A percentile compares a stretch with the other conserved stretches of the same genome.
phyloP scores from a whole-genome alignment of 352 stramenopile genomes.

The Globisporangium splendens region DNA sequence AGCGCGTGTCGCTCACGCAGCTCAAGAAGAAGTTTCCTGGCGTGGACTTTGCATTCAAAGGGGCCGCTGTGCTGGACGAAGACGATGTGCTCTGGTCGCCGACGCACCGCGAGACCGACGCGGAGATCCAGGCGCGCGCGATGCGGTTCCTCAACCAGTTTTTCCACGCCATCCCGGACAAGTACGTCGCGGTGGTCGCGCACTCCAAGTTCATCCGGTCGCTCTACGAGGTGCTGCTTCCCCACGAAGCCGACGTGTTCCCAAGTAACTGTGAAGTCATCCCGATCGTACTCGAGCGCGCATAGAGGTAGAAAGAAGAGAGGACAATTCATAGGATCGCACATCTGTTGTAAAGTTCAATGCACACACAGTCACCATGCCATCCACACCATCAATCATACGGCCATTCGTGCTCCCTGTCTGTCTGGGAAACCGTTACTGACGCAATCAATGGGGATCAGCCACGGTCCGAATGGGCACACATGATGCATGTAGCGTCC shows the following conservation, averaged over 20 bases:
- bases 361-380: no score
- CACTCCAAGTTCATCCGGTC: constrained; percentile 74
- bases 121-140: constrained; percentile 49
- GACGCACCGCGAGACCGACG: constrained; percentile 57
- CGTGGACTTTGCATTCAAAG: constrained; percentile 42
- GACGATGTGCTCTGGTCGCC: constrained; percentile 53
- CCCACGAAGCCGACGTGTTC: constrained; percentile 25
- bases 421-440: no score
- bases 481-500: no score
- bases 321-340: no score
- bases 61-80: constrained; percentile 41
- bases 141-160: constrained; percentile 25
- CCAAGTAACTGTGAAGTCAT: constrained; percentile 48
- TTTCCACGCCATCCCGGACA: constrained; percentile 48
- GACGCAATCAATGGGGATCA: no score
- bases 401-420: no score
- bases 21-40: constrained; percentile 48
- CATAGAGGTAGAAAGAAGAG: not conserved
- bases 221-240: constrained; percentile 42
- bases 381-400: no score
- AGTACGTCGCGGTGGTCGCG: constrained; percentile 50
- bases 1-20: constrained; percentile 38
- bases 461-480: no score
- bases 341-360: no score
- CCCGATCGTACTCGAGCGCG: constrained; percentile 33